These are phyloP conservation scores for Stropharia rugosoannulata DNA, from an alignment of 768 basidiomycete species.

Conservation along the genomic window DNA sequence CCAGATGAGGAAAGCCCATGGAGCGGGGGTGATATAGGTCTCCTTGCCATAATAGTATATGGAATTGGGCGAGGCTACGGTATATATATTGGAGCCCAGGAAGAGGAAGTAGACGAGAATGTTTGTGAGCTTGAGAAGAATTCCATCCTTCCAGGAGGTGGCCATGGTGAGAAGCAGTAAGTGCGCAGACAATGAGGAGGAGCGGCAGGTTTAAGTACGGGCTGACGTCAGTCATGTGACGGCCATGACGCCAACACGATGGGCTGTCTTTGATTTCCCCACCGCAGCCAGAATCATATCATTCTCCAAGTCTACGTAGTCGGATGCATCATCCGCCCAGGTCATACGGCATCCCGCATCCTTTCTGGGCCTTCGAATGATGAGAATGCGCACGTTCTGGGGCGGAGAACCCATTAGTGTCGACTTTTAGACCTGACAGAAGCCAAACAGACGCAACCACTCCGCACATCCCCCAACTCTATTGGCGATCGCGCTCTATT, in stretches of 20 bases:
- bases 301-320: not conserved
- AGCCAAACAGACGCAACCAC: not conserved
- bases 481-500: not conserved
- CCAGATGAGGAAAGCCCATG: slow-evolving; percentile 93
- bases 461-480: not conserved
- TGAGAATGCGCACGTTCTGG: not conserved
- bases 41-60: slow-evolving; percentile 75
- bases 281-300: not conserved
- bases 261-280: not conserved
- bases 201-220: slow-evolving; percentile 19
- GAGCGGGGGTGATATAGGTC: slow-evolving; percentile 93
- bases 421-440: not conserved
- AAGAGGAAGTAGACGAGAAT: slow-evolving; percentile 82
- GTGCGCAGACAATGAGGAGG: not conserved
- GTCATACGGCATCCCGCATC: not conserved
- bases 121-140: slow-evolving; percentile 84
- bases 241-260: slow-evolving; percentile 14
- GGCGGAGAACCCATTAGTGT: not conserved
- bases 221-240: slow-evolving; percentile 19
- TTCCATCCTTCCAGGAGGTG: slow-evolving; percentile 73
- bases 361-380: not conserved
- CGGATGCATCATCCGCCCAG: not conserved
- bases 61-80: slow-evolving; percentile 71
- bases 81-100: slow-evolving; percentile 90
- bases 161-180: slow-evolving; percentile 42